Evolutionary conservation across 2,329 filamentous ascomycete species (phyloP).

Genomic region (Talaromyces sp.): DNA sequence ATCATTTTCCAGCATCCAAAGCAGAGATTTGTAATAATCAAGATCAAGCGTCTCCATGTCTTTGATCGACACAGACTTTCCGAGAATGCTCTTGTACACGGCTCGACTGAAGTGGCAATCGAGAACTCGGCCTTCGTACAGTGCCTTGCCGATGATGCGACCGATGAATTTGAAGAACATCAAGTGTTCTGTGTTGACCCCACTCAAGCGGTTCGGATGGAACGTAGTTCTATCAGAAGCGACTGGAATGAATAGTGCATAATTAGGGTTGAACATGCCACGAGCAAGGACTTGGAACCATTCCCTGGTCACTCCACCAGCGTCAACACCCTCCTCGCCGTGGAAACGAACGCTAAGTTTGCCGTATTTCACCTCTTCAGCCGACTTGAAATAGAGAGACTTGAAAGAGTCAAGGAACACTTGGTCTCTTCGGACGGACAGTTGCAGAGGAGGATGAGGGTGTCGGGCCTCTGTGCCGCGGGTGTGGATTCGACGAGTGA

Average conservation of each 20-base stretch:
- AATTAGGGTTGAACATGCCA: slow-evolving; percentile 99
- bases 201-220: slow-evolving; percentile 92
- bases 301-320: slow-evolving; percentile 92
- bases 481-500: slow-evolving; percentile 85
- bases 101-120: slow-evolving; percentile 99
- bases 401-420: slow-evolving; percentile 99
- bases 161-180: slow-evolving; percentile 99
- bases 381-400: slow-evolving; percentile 93
- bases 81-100: slow-evolving; percentile 95
- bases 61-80: slow-evolving; percentile 92
- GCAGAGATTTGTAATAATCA: slow-evolving; percentile 96
- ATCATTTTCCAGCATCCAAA: slow-evolving; percentile 98
- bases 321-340: slow-evolving; percentile 95
- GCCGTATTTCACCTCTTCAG: slow-evolving; percentile 97
- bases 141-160: slow-evolving; percentile 93
- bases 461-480: slow-evolving; percentile 65
- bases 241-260: slow-evolving; percentile 91
- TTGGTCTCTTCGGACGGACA: slow-evolving; percentile 85
- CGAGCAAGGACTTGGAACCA: slow-evolving; percentile 98
- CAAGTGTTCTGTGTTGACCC: slow-evolving; percentile 90
- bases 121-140: slow-evolving; percentile 91
- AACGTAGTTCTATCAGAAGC: slow-evolving; percentile 97
- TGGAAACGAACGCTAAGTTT: slow-evolving; percentile 98
- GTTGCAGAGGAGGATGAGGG: slow-evolving; percentile 70
- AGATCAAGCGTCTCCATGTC: slow-evolving; percentile 99